Evolutionary conservation across 495 filamentous ascomycete genomes (phyloP).

Genomic region (Parathielavia hyrcaniae): DNA sequence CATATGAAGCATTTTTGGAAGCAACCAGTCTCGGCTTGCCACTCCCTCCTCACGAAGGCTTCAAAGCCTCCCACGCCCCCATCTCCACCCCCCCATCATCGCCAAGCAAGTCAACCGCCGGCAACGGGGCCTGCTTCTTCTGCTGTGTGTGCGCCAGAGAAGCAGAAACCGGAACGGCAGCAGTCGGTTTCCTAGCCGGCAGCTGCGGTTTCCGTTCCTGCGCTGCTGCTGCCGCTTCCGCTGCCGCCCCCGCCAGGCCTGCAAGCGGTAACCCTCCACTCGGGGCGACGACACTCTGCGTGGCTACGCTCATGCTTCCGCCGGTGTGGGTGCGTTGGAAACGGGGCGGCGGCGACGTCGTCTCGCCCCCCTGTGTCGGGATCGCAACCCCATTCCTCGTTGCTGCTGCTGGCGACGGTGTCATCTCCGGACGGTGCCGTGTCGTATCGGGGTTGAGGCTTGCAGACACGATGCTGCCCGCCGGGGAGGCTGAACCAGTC

Average conservation of each 20-base stretch:
- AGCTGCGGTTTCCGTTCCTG: conserved; percentile 20
- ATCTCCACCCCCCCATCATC: conserved; percentile 37
- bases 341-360: conserved; percentile 2
- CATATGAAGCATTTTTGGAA: background rate
- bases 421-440: background rate
- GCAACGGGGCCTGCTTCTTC: conserved; percentile 27
- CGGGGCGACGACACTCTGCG: conserved; percentile 8
- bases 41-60: conserved; percentile 26
- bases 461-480: conserved; percentile 22
- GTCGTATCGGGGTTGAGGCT: conserved; percentile 9
- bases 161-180: conserved; percentile 18
- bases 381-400: no score
- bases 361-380: background rate
- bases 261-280: conserved; percentile 26
- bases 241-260: conserved; percentile 16
- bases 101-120: conserved; percentile 36
- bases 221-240: background rate
- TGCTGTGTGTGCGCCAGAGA: background rate
- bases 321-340: conserved; percentile 20
- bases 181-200: conserved; percentile 16
- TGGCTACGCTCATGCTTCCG: conserved; percentile 4
- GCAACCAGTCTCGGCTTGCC: background rate
- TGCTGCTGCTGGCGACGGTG: background rate
- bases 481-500: conserved; percentile 33
- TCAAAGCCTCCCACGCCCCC: conserved; percentile 45